A percentile compares a stretch with the other conserved stretches of the same genome.
phyloP scores from a whole-genome alignment of 2,329 filamentous ascomycete species.

The Cryoendolithus antarcticus region DNA sequence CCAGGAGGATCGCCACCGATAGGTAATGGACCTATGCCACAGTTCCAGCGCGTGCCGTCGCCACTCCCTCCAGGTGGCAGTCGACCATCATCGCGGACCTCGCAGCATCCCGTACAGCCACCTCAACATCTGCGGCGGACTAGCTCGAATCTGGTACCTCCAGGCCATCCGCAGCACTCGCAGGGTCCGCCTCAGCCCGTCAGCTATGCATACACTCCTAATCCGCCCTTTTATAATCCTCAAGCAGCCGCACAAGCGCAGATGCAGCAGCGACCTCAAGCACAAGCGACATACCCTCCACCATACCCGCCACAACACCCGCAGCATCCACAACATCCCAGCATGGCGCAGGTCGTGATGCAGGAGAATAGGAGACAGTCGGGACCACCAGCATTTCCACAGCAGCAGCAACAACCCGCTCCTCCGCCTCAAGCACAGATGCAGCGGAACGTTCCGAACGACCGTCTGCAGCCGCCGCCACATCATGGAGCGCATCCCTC shows the following conservation, averaged over 20 bases:
- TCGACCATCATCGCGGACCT: conserved; percentile 67
- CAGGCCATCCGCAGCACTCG: conserved; percentile 43
- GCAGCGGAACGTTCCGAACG: conserved; percentile 14
- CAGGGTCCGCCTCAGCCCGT: conserved; percentile 44
- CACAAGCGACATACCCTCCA: conserved; percentile 16
- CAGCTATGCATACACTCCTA: conserved; percentile 73
- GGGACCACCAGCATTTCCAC: conserved; percentile 56
- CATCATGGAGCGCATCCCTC: conserved; percentile 25
- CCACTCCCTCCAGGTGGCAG: conserved; percentile 68
- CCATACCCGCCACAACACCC: conserved; percentile 16
- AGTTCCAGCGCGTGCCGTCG: conserved; percentile 62
- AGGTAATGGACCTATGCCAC: conserved; percentile 55
- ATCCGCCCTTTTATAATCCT: conserved; percentile 68
- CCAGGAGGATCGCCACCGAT: conserved; percentile 84
- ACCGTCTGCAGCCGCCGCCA: conserved; percentile 8
- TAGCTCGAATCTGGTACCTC: conserved; percentile 60
- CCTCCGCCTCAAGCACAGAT: conserved; percentile 24
- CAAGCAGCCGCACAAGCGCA: conserved; percentile 41
- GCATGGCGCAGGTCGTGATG: conserved; percentile 56
- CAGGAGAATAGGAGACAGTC: conserved; percentile 66
- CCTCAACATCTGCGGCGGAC: conserved; percentile 50
- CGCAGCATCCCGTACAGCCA: conserved; percentile 47
- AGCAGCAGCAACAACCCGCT: conserved; percentile 34
- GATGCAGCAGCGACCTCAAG: conserved; percentile 28
- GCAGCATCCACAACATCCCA: conserved; percentile 22